Evolutionary conservation across 257 asterid genomes (phyloP), one percentile per base, ranked within the genome.

Genomic region (Eucommia ulmoides): DNA sequence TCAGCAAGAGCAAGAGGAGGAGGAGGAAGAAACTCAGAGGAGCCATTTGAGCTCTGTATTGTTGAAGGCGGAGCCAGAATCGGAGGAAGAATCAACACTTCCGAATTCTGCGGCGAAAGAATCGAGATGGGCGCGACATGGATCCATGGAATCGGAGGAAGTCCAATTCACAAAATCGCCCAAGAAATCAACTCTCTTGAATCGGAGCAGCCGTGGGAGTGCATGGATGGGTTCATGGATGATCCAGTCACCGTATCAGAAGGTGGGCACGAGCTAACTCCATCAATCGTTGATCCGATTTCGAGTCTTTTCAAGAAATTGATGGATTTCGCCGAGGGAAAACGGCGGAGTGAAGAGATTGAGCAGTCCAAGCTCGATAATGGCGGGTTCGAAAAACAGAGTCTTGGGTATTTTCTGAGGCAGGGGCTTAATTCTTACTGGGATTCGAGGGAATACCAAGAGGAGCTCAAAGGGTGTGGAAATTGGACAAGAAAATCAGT

Each of bases 101-200:
- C 81, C 1, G 80, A 75, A 38, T 84, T 88, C 9, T 52, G 72
- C 61, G 95, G 97, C 47, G 95, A 79, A 67, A 62, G 84, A 65
- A 65, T 88, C 54, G 97, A 88, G 79, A 73, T 61, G 44, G 97
- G 97, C 1, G 97, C 94, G 18, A 88, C 95, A 7, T 84, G 97
- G 97, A 88, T 88, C 78, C 97, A 88, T 46, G 97, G 97, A 9
- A 75, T 88, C 47, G 81, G 68, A 9, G 86, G 84, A 1, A 88
- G 91, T 60, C 97, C 95, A 8, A 54, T 88, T 53, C 65, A 81
- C 45, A 61, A 77, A 61, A 84, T 88, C 10, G 95, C 95, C 10
- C 51, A 51, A 19, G 74, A 75, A 8, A 68, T 58, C 1, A 33
- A 53, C 11, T 64, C 77, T 0, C 62, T 88, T 8, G 50, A 50